phyloP scores from a whole-genome alignment of 129 eudicot genomes.

The Artemisia annua region DNA sequence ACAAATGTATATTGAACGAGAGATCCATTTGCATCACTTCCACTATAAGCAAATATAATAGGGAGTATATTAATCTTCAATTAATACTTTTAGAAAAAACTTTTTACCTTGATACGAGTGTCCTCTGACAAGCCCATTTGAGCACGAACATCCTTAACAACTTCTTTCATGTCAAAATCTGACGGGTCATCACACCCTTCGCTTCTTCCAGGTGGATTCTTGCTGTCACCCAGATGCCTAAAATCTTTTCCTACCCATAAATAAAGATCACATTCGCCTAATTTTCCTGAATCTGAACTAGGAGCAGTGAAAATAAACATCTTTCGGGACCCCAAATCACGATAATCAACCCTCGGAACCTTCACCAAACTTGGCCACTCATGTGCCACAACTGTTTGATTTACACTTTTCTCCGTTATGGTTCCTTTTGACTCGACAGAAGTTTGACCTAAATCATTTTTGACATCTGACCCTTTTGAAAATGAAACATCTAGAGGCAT shows the following conservation, averaged over 20 bases:
- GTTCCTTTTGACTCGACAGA: no score
- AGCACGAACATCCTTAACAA: slow-evolving; percentile 41
- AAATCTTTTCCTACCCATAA: slow-evolving; percentile 58
- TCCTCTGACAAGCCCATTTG: slow-evolving; percentile 49
- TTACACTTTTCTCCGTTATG: no score
- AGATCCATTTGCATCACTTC: neutral
- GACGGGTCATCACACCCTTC: slow-evolving; percentile 32
- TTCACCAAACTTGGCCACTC: slow-evolving; percentile 64
- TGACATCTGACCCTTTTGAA: neutral
- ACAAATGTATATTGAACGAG: neutral
- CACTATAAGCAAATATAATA: neutral
- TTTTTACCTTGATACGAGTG: slow-evolving; percentile 58
- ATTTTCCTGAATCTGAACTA: slow-evolving; percentile 24
- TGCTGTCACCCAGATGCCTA: slow-evolving; percentile 15
- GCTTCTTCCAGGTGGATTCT: slow-evolving; percentile 4
- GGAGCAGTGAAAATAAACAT: slow-evolving; percentile 41
- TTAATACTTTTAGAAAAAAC: neutral
- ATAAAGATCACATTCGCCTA: slow-evolving; percentile 36
- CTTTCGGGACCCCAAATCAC: slow-evolving; percentile 44
- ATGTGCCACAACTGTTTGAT: slow-evolving; percentile 39
- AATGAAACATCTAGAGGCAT: slow-evolving; percentile 19
- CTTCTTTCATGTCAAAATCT: slow-evolving; percentile 25
- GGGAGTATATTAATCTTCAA: neutral
- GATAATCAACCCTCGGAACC: slow-evolving; percentile 26
- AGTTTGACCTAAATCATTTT: no score